phyloP scores from a whole-genome alignment of 441 rosid species.

The Eutrema salsugineum region DNA sequence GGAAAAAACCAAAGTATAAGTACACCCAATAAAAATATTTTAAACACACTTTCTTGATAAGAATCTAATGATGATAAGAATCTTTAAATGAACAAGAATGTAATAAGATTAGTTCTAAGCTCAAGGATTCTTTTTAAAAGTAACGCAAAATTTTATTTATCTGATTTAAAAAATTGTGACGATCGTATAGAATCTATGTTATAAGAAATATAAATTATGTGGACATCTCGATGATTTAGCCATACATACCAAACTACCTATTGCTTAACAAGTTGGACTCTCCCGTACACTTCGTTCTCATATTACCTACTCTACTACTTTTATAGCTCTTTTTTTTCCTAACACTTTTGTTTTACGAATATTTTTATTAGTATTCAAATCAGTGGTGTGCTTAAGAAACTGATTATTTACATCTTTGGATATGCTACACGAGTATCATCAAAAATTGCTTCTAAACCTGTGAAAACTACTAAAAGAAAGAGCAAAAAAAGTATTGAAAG shows the following conservation, averaged over 20 bases:
- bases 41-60: no score
- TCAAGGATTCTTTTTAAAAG: not conserved
- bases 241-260: not conserved
- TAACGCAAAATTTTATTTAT: not conserved
- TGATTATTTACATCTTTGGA: no score
- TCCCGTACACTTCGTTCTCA: slow-evolving; percentile 12
- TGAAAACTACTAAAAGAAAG: no score
- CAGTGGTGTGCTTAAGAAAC: no score
- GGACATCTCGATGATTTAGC: not conserved
- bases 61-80: no score
- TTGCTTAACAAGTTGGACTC: slow-evolving; percentile 20
- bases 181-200: not conserved
- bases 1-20: not conserved
- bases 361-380: no score
- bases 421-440: no score
- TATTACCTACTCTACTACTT: slow-evolving; percentile 15
- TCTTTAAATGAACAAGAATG: not conserved
- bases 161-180: not conserved
- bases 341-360: no score
- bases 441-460: no score
- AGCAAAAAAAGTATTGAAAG: no score
- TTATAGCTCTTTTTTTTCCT: not conserved
- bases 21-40: no score
- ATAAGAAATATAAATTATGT: not conserved
- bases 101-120: not conserved